Evolutionary conservation across 2,329 filamentous ascomycete genomes (phyloP).

Genomic region (Simplicillium aogashimaense): DNA sequence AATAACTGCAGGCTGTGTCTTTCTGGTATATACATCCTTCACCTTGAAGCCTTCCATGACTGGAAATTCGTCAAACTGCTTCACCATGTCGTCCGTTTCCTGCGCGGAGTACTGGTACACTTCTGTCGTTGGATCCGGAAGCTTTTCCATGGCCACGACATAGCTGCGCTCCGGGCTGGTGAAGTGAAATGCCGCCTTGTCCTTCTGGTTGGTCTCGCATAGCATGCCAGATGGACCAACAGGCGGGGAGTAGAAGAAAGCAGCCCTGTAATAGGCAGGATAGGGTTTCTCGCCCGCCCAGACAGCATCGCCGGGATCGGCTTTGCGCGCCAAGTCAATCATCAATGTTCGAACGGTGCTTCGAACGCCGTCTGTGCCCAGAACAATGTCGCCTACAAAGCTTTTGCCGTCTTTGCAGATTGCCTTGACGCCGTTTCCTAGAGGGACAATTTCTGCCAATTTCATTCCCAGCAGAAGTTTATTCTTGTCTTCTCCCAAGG

Average conservation of each 20-base stretch:
- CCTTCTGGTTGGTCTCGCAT: constrained; percentile 19
- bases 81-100: too few species aligned
- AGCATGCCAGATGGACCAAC: constrained; percentile 11
- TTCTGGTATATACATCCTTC: constrained; percentile 16
- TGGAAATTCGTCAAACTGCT: constrained; percentile 11
- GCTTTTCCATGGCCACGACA: constrained; percentile 22
- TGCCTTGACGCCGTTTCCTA: constrained; percentile 14
- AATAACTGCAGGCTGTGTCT: constrained; percentile 14
- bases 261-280: constrained; percentile 13
- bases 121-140: constrained; percentile 14
- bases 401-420: constrained; percentile 20
- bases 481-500: constrained; percentile 15
- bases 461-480: constrained; percentile 16
- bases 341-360: constrained; percentile 23
- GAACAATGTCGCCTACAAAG: constrained; percentile 22
- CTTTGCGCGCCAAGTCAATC: constrained; percentile 13
- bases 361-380: constrained; percentile 30
- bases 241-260: constrained; percentile 11
- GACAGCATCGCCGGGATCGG: background rate
- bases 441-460: constrained; percentile 11
- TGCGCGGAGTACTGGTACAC: too few species aligned
- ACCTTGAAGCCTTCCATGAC: constrained; percentile 16
- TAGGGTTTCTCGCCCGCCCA: constrained; percentile 2
- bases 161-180: constrained; percentile 17
- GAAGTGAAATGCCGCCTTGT: constrained; percentile 17